Evolutionary conservation across 768 basidiomycete species (phyloP).

Genomic region (Xerocomellus intermedius): DNA sequence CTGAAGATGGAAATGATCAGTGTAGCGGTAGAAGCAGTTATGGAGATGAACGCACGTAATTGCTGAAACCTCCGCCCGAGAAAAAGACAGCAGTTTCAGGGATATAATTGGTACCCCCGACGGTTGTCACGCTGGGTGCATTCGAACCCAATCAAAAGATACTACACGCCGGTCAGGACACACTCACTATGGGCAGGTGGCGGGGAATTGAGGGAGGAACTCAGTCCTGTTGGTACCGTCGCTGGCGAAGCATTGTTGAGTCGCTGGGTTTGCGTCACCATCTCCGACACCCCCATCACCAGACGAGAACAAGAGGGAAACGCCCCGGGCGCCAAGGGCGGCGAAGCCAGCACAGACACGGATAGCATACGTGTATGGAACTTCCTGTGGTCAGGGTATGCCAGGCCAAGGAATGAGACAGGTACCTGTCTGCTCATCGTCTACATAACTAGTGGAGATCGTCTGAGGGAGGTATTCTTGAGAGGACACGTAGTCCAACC

Average conservation of each 20-base stretch:
- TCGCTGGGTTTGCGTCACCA: conserved; percentile 49
- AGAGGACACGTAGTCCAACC: conserved; percentile 58
- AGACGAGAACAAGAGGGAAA: conserved; percentile 62
- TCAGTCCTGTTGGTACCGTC: conserved; percentile 50
- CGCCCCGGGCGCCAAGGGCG: conserved; percentile 66
- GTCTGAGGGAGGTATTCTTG: conserved; percentile 50
- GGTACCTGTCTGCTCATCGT: conserved; percentile 69
- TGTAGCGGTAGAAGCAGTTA: neutral
- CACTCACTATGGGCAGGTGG: conserved; percentile 54
- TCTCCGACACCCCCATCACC: conserved; percentile 74
- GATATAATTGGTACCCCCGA: conserved; percentile 60
- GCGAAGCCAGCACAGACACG: conserved; percentile 62
- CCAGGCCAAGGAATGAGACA: neutral
- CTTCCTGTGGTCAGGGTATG: conserved; percentile 28
- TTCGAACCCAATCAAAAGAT: neutral
- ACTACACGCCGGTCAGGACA: no score
- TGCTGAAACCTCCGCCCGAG: conserved; percentile 75
- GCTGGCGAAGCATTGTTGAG: conserved; percentile 56
- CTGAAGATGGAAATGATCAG: conserved; percentile 26
- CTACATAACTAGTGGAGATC: conserved; percentile 73
- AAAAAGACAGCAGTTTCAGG: conserved; percentile 61
- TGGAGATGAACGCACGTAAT: conserved; percentile 43
- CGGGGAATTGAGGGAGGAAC: conserved; percentile 64
- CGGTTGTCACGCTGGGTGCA: conserved; percentile 57
- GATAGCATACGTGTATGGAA: conserved; percentile 56